Conservation (phyloP, 176 grass and related monocot genomes). For the Bothriochloa decipiens region DNA sequence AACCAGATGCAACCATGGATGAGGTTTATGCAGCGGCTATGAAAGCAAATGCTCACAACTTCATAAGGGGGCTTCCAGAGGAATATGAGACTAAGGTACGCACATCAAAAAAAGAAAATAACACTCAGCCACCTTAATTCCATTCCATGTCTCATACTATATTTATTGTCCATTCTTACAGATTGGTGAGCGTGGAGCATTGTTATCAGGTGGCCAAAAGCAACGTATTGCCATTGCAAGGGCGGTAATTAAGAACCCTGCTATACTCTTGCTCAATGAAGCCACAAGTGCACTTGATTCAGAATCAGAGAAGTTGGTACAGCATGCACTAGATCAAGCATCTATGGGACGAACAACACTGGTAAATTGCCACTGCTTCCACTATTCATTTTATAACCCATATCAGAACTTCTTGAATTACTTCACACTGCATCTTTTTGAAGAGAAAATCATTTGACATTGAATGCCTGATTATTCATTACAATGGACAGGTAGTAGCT, state of each 20-base stretch:
- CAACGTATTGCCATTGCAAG: conserved; percentile 95
- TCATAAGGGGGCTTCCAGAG: conserved; percentile 82
- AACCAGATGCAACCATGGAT: conserved; percentile 74
- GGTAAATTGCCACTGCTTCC: conserved; percentile 40
- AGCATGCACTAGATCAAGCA: conserved; percentile 94
- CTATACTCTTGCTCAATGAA: conserved; percentile 94
- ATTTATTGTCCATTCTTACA: conserved; percentile 43
- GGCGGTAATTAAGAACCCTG: conserved; percentile 91
- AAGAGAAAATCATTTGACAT: not conserved
- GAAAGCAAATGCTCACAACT: conserved; percentile 98
- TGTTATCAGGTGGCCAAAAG: conserved; percentile 94
- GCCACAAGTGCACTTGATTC: conserved; percentile 98
- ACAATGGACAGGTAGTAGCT: conserved; percentile 78
- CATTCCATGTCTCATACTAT: conserved; percentile 10
- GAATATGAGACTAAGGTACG: conserved; percentile 93
- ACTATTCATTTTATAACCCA: conserved; percentile 12
- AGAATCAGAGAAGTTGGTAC: conserved; percentile 94
- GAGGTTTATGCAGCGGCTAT: conserved; percentile 93
- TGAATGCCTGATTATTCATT: conserved; percentile 30
- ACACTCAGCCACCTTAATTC: not conserved
- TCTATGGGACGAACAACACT: conserved; percentile 99
- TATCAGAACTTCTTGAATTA: not conserved
- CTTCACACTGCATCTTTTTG: not conserved
- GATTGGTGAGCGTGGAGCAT: conserved; percentile 89
- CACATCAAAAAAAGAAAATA: conserved; percentile 11